Evolutionary conservation across 1,284 basidiomycete genomes (phyloP).

Genomic region (Ceratobasidium sp.): DNA sequence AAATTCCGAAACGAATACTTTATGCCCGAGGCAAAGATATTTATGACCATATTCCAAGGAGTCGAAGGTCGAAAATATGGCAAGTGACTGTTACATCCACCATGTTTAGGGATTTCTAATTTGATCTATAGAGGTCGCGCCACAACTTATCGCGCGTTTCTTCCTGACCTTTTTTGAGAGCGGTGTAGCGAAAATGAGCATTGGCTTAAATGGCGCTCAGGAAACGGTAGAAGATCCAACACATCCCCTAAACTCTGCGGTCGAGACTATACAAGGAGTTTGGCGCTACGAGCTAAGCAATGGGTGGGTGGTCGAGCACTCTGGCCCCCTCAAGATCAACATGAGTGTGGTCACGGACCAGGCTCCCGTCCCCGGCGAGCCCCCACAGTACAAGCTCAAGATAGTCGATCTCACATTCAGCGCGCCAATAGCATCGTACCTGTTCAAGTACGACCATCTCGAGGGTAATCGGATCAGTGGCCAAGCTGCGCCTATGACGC

Average conservation of each 20-base stretch:
- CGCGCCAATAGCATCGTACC: conserved; percentile 7
- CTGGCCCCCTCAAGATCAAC: background rate
- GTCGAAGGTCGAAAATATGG: conserved; percentile 32
- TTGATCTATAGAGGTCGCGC: background rate
- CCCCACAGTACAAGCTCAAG: conserved; percentile 2
- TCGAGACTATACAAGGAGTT: background rate
- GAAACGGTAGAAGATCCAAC: background rate
- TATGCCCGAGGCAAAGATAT: background rate
- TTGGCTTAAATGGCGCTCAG: conserved; percentile 8
- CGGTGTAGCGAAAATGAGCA: conserved; percentile 26
- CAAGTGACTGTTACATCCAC: background rate
- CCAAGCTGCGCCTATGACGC: conserved; percentile 20
- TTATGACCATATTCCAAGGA: conserved; percentile 16
- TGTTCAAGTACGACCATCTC: conserved; percentile 10
- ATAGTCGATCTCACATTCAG: conserved; percentile 10
- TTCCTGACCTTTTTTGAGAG: conserved; percentile 25
- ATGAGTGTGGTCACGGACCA: background rate
- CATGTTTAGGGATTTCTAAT: background rate
- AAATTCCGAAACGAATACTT: conserved; percentile 24
- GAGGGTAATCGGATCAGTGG: conserved; percentile 9
- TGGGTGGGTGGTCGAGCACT: conserved; percentile 31
- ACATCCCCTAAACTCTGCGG: background rate
- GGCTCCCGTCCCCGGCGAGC: background rate
- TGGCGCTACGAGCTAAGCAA: conserved; percentile 31
- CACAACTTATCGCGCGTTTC: conserved; percentile 25